A percentile compares a stretch with the other conserved stretches of the same genome.
These are phyloP conservation scores for Yamadazyma dendronema DNA, from an alignment of 1,139 yeast species.

Conservation along the genomic window DNA sequence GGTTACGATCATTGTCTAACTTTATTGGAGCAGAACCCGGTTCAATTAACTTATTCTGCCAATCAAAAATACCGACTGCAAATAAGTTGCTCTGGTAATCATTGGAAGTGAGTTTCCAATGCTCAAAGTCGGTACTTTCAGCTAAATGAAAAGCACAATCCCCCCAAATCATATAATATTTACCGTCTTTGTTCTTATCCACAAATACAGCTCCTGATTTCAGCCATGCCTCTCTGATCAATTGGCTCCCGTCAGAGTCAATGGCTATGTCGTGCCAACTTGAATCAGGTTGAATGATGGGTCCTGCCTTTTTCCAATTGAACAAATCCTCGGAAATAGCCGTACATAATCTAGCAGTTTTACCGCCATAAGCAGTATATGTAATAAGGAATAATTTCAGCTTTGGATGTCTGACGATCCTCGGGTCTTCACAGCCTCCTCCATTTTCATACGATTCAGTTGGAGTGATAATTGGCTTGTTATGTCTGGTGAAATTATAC, in stretches of 20 bases:
- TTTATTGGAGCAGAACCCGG: conserved; percentile 47
- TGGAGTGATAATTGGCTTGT: conserved; percentile 34
- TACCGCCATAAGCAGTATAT: conserved; percentile 41
- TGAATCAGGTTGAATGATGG: conserved; percentile 27
- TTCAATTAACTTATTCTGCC: conserved; percentile 42
- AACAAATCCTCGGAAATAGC: conserved; percentile 41
- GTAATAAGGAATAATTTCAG: conserved; percentile 38
- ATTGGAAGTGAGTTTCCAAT: conserved; percentile 31
- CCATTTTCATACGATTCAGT: conserved; percentile 42
- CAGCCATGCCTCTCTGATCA: conserved; percentile 40
- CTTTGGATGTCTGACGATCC: conserved; percentile 40
- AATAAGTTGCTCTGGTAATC: conserved; percentile 23
- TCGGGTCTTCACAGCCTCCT: conserved; percentile 48
- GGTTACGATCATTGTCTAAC: conserved; percentile 28
- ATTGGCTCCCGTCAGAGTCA: conserved; percentile 21
- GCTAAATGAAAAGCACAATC: conserved; percentile 43
- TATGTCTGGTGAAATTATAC: conserved; percentile 29
- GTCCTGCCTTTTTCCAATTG: conserved; percentile 41
- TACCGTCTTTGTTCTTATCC: conserved; percentile 33
- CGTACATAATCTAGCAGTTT: conserved; percentile 40
- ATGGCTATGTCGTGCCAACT: conserved; percentile 36
- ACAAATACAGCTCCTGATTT: conserved; percentile 45
- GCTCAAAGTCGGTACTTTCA: conserved; percentile 30
- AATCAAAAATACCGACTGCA: conserved; percentile 28
- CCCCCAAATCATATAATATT: conserved; percentile 48